Evolutionary conservation across 2,329 filamentous ascomycete species (phyloP).

Genomic region (Thelonectria blattea): DNA sequence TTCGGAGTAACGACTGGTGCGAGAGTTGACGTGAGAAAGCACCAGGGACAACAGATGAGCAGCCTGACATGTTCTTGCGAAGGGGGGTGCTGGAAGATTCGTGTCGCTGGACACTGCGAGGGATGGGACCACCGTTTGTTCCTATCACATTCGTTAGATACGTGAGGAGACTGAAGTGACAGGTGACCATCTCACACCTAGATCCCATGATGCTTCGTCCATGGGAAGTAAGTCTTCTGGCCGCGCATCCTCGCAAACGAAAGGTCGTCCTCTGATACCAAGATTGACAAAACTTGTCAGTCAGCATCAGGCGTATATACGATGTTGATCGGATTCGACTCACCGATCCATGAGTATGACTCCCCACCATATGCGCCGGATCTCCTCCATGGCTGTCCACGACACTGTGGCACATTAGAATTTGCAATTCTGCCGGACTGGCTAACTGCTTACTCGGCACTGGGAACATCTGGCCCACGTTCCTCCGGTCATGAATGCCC

Average conservation of each 20-base stretch:
- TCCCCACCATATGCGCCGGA: conserved; percentile 17
- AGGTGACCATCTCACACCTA: conserved; percentile 1
- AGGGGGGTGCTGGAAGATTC: conserved; percentile 5
- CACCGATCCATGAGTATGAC: conserved; percentile 17
- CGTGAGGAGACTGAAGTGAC: background rate
- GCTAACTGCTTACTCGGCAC: background rate
- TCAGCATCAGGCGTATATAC: background rate
- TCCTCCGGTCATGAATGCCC: conserved; percentile 13
- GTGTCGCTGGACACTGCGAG: conserved; percentile 18
- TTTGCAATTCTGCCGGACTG: background rate
- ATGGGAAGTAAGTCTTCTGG: conserved; percentile 20
- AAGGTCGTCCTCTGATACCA: conserved; percentile 10
- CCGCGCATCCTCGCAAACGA: conserved; percentile 12
- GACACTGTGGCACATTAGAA: conserved; percentile 2
- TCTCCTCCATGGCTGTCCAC: conserved; percentile 20
- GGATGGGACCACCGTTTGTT: conserved; percentile 14
- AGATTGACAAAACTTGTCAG: conserved; percentile 11
- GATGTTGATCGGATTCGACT: background rate
- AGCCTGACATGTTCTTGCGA: conserved; percentile 15
- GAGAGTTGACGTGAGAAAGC: conserved; percentile 1
- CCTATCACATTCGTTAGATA: conserved; percentile 2
- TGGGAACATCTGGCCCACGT: conserved; percentile 12
- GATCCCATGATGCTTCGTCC: conserved; percentile 12
- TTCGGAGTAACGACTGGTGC: conserved; percentile 4
- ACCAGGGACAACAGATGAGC: conserved; percentile 17